Percentiles rank a stretch among this genome's conserved stretches.
Conservation (phyloP, 345 rosid species). For the Citrus trifoliata region DNA sequence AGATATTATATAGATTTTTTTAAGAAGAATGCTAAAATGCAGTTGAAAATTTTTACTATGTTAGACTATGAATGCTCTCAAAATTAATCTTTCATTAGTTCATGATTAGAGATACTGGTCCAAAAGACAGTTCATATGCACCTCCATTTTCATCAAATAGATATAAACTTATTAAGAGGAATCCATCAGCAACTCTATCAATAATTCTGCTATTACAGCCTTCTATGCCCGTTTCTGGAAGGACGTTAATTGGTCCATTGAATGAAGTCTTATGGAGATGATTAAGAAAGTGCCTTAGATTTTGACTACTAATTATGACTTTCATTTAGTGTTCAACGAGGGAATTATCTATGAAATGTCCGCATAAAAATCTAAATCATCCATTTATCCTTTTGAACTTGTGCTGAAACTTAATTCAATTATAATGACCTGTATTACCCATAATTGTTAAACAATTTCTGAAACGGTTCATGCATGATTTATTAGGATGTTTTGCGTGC, state of each 20-base stretch:
- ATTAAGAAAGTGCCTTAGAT: background rate
- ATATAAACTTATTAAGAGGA: no score
- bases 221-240: background rate
- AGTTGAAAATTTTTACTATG: background rate
- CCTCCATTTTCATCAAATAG: background rate
- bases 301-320: background rate
- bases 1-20: no score
- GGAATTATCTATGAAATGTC: no score
- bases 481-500: conserved; percentile 72
- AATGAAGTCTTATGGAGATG: background rate
- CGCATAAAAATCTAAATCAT: background rate
- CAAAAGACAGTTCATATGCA: background rate
- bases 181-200: no score
- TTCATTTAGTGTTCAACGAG: background rate
- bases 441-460: background rate
- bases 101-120: no score
- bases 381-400: background rate
- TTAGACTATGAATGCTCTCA: no score
- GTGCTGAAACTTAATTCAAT: background rate
- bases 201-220: background rate
- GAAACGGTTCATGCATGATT: background rate
- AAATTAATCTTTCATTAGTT: no score
- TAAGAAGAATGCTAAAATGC: background rate
- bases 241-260: background rate
- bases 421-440: background rate